Conservation (phyloP, 306 rosid genomes). For the Amphicarpaea edgeworthii region DNA sequence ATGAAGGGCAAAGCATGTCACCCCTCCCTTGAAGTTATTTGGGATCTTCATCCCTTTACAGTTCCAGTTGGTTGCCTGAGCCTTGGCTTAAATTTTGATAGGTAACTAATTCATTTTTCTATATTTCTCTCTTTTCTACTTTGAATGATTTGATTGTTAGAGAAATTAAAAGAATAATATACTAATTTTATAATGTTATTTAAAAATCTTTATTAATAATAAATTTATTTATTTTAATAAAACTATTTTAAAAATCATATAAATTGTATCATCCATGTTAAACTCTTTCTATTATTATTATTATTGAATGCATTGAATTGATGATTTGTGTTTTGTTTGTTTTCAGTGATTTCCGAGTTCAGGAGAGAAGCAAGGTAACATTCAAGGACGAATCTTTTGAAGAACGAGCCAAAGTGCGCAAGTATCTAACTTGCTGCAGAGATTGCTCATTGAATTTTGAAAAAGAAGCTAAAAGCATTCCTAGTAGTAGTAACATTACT, state of each 20-base stretch:
- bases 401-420: conserved; percentile 28
- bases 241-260: no score
- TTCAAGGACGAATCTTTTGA: conserved; percentile 44
- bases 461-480: conserved; percentile 50
- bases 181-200: no score
- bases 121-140: not conserved
- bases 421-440: conserved; percentile 51
- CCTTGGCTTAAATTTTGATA: conserved; percentile 67
- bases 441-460: conserved; percentile 51
- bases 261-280: no score
- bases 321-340: not conserved
- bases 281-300: no score
- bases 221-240: no score
- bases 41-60: conserved; percentile 76
- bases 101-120: conserved; percentile 48
- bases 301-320: not conserved
- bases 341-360: conserved; percentile 51
- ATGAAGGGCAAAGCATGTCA: conserved; percentile 62
- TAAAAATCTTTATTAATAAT: no score
- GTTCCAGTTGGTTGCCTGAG: conserved; percentile 68
- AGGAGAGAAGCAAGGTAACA: conserved; percentile 46
- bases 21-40: conserved; percentile 69
- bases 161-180: no score
- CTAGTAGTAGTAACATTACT: not conserved
- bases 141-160: not conserved